Evolutionary conservation across 331 rosid species (phyloP), one percentile per base, ranked within the genome.

Genomic region (Quercus phellos): DNA sequence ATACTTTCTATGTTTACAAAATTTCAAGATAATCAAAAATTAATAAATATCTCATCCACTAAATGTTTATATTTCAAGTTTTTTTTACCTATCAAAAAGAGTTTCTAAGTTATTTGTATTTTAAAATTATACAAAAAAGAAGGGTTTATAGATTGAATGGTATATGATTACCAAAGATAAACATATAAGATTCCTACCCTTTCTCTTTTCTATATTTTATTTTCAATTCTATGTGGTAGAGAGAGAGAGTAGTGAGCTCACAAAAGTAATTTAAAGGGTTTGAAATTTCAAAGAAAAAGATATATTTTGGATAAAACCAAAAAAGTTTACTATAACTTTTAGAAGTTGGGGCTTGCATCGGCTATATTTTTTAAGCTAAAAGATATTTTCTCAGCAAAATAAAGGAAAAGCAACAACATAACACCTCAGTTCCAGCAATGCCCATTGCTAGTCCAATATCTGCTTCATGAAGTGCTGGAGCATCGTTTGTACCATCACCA

Each of bases 371-470:
- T 51, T 46, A 54, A 68, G 27, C 30, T 6, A 78, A 30, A 78
- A 30, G 59, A 68, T 12, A 30, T 32, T 77, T 34, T 74, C 70
- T n/a, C 27, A 35, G 29, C 4, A 70, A 77, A 55, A 51, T 17
- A 71, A 60, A 58, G 30, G 16, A 26, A 26, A 27, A 63, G 58
- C 59, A 67, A 14, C 9, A 26, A 30, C 55, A 74, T 51, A 56
- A 72, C 78, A 95, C 99, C 98, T 95, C 99, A 66, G 99, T 95
- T 78, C 99, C 99, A 77, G 99, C 87, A 74, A 95, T 95, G 81
- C 96, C 99, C 99, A 95, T 95, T 80, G 99, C 99, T 77, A 95
- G 91, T 72, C 99, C 99, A 82, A 95, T 93, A 81, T 95, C 99
- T 73, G 98, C 99, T 89, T 93, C 98, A 76, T 95, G 99, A 74